Evolutionary conservation across 106 monocot genomes (phyloP), one percentile per base, ranked within the genome.

Genomic region (Vanilla planifolia): DNA sequence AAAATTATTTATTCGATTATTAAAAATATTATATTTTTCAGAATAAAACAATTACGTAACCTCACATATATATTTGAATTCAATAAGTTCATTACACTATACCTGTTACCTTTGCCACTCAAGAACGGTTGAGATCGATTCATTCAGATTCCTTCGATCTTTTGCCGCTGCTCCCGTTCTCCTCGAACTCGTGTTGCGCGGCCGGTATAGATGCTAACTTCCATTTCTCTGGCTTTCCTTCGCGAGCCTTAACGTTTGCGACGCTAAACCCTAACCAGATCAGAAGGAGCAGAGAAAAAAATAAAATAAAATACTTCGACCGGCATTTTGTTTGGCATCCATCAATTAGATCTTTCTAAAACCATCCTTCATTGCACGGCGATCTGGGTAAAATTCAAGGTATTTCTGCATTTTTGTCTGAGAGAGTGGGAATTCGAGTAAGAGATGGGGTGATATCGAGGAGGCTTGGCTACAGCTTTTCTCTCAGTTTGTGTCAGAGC

Each of bases 231-330:
- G n/a, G 9, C 1, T 63, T 19, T 36, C n/a, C 17, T 20, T 2
- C 51, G 20, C 10, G 33, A 36, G 23, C 24, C 26, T 32, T 10
- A 11, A 23, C 13, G 51, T 2, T 33, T 39, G n/a, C 2, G 34
- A 36, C 21, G 34, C 50, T 36, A 65, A 65, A 33, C 65, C 65
- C 36, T 50, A 51, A 24, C 24, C 37, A 30, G 17, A 20, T 51
- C 53, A 30, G 28, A 7, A 16, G n/a, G 21, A 50, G 32, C 16
- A 55, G 30, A 30, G 32, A 4, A 32, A 55, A 1, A 32, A 10
- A 6, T 16, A 8, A 2, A 32, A 22, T 23, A 24, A 20, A 2
- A 22, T 36, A 5, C 34, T 39, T 22, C 35, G 5, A 28, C 5
- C 28, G 8, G n/a, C 22, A 23, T 33, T 6, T 59, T 22, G 11